These are phyloP conservation scores for Prorocentrum cordatum DNA, from an alignment of 169 alveolate genomes.

Conservation along the genomic window DNA sequence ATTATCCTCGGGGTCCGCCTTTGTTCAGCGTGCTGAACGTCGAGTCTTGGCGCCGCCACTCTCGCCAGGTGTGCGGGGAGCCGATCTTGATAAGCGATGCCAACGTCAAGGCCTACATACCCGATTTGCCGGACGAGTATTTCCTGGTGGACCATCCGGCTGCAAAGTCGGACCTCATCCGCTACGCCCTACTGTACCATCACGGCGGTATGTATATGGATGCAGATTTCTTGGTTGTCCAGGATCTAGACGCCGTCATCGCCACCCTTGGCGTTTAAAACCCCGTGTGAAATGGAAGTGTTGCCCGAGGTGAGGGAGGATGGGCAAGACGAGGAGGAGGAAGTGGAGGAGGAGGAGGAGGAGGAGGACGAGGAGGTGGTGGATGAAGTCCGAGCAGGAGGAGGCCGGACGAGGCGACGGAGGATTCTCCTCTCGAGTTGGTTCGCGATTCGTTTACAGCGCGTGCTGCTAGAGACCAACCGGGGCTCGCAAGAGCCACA, in stretches of 20 bases:
- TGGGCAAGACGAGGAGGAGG: neutral
- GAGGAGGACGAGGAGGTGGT: neutral
- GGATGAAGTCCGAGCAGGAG: neutral
- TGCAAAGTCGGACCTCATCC: slow-evolving; percentile 20
- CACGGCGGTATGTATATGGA: slow-evolving; percentile 39
- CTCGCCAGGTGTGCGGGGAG: neutral
- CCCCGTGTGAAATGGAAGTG: neutral
- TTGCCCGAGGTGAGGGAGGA: neutral
- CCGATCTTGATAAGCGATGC: neutral
- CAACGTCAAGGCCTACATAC: slow-evolving; percentile 18
- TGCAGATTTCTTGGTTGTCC: neutral
- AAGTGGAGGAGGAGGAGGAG: neutral
- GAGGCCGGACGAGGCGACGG: no score
- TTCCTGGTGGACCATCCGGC: slow-evolving; percentile 23
- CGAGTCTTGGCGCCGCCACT: slow-evolving; percentile 53
- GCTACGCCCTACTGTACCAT: slow-evolving; percentile 22
- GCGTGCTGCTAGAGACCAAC: no score
- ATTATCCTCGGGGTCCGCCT: neutral
- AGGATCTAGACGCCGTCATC: neutral
- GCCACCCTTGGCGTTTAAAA: no score
- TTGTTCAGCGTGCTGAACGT: slow-evolving; percentile 12
- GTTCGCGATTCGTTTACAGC: no score
- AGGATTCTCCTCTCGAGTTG: no score
- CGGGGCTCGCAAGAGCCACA: no score
- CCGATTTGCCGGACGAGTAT: slow-evolving; percentile 59